These are phyloP conservation scores for Fraxinus sp. DNA, from an alignment of 305 asterid species.

Conservation along the genomic window DNA sequence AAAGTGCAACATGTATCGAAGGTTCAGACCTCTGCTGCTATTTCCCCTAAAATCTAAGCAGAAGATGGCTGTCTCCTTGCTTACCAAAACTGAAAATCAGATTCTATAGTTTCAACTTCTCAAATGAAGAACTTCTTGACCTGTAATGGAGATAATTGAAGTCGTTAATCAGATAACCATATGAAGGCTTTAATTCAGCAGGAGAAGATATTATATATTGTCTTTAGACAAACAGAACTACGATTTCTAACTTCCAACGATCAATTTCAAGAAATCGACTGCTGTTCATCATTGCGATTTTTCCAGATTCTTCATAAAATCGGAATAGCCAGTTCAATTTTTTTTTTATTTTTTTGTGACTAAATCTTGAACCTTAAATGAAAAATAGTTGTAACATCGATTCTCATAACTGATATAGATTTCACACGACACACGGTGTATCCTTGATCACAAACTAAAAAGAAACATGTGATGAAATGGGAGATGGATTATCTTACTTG, in stretches of 20 bases:
- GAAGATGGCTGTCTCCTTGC: slow-evolving; percentile 5
- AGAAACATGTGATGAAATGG: not conserved
- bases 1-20: not conserved
- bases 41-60: not conserved
- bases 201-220: not conserved
- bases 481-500: slow-evolving; percentile 50
- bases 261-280: not conserved
- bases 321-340: not conserved
- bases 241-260: not conserved
- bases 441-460: not conserved
- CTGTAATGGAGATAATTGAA: slow-evolving; percentile 31
- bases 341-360: not conserved
- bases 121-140: slow-evolving; percentile 34
- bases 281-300: not conserved
- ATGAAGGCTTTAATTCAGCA: not conserved
- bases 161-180: slow-evolving; percentile 1
- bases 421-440: not conserved
- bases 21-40: not conserved
- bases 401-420: not conserved
- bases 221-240: slow-evolving; percentile 7
- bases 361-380: not conserved
- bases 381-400: not conserved
- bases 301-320: not conserved
- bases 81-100: slow-evolving; percentile 17
- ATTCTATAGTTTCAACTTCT: slow-evolving; percentile 13